Percentiles rank a stretch among this genome's conserved stretches.
Evolutionary conservation across 2,329 filamentous ascomycete species (phyloP).

Genomic region (Fusarium sp.): DNA sequence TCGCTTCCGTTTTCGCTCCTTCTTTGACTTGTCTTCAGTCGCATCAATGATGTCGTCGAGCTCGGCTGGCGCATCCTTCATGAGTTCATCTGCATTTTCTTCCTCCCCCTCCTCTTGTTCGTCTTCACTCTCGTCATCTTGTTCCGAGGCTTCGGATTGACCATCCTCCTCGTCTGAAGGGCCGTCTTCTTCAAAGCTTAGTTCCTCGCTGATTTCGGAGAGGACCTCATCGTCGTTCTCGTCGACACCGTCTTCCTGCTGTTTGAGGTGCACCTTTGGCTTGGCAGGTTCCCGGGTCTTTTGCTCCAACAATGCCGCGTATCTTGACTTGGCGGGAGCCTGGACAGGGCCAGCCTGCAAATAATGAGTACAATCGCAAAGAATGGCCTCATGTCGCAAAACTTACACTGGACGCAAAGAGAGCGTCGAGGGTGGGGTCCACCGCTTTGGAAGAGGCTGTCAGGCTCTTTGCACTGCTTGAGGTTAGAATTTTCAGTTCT

Average conservation of each 20-base stretch:
- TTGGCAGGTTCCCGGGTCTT: constrained; percentile 52
- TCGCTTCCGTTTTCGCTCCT: constrained; percentile 75
- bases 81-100: constrained; percentile 57
- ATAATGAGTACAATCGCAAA: constrained; percentile 31
- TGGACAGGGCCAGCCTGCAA: constrained; percentile 67
- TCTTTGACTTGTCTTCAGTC: constrained; percentile 54
- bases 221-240: constrained; percentile 54
- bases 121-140: constrained; percentile 45
- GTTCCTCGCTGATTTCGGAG: constrained; percentile 54
- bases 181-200: constrained; percentile 54
- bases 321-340: constrained; percentile 62
- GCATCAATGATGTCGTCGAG: constrained; percentile 56
- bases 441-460: constrained; percentile 68
- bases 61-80: constrained; percentile 54
- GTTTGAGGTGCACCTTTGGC: constrained; percentile 50
- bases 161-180: constrained; percentile 48
- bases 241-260: constrained; percentile 51
- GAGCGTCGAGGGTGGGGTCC: constrained; percentile 77
- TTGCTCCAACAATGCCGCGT: constrained; percentile 56
- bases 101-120: constrained; percentile 51
- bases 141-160: constrained; percentile 48
- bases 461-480: constrained; percentile 57
- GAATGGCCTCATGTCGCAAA: constrained; percentile 21
- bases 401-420: constrained; percentile 82
- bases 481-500: constrained; percentile 35